phyloP scores from a whole-genome alignment of 805 yeast species.

The Monosporozyma yasuniensis region DNA sequence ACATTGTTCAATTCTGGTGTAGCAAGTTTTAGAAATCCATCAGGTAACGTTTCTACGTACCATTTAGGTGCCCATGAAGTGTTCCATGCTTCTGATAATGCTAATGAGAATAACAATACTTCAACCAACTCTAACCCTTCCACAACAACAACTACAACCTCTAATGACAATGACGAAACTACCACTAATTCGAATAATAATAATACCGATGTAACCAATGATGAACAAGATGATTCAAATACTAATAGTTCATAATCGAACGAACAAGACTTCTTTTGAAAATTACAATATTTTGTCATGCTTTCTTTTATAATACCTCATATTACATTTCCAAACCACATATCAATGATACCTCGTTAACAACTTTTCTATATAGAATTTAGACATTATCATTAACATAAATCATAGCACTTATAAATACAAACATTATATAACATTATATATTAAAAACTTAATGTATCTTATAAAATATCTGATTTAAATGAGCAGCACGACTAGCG shows the following conservation, averaged over 20 bases:
- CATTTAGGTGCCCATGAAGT: slow-evolving; percentile 5
- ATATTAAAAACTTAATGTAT: slow-evolving; percentile 1
- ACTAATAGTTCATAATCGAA: neutral
- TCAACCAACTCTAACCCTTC: neutral
- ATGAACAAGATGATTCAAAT: neutral
- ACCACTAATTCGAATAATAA: neutral
- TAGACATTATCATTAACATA: neutral
- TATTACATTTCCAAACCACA: neutral
- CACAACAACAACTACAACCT: neutral
- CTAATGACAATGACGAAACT: neutral
- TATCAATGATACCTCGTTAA: neutral
- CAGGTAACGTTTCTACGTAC: slow-evolving; percentile 23
- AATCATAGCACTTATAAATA: neutral
- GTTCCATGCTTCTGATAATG: neutral
- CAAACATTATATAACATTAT: slow-evolving; percentile 1
- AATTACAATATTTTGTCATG: neutral
- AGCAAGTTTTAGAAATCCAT: slow-evolving; percentile 25
- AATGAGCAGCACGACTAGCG: no score
- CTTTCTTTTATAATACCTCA: neutral
- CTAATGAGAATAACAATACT: neutral
- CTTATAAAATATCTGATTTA: no score
- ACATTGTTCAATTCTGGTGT: slow-evolving; percentile 25
- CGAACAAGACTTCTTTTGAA: neutral
- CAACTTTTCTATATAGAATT: neutral
- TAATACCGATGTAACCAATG: neutral